Conservation (phyloP, 805 yeast genomes). For the Helenozyma baotianmanensis region DNA sequence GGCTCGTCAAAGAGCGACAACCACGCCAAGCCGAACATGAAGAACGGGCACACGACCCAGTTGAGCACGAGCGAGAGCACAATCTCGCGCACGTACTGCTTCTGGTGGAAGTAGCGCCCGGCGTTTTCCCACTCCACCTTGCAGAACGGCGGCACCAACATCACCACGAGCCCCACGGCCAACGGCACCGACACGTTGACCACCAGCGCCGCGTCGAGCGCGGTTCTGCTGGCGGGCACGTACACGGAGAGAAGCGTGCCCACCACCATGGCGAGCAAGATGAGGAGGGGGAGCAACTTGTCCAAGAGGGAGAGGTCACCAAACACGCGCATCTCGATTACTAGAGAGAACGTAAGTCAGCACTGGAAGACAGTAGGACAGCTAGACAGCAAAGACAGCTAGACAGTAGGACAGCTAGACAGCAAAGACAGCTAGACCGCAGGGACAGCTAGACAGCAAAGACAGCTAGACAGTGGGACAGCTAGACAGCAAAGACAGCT, state of each 20-base stretch:
- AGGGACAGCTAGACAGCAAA: too few relatives aligned
- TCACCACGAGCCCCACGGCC: constrained; percentile 48
- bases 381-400: too few relatives aligned
- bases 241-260: constrained; percentile 41
- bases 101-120: constrained; percentile 7
- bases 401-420: too few relatives aligned
- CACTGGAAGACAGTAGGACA: too few relatives aligned
- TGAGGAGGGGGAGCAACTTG: constrained; percentile 31
- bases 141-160: constrained; percentile 57
- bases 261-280: constrained; percentile 32
- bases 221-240: constrained; percentile 30
- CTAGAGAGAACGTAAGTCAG: too few relatives aligned
- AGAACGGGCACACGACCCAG: constrained; percentile 54
- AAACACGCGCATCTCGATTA: too few relatives aligned
- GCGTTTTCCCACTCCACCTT: constrained; percentile 50
- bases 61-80: constrained; percentile 41
- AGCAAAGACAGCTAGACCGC: too few relatives aligned
- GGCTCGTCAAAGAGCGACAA: constrained; percentile 40
- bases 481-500: too few relatives aligned
- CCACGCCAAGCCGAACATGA: constrained; percentile 58
- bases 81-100: constrained; percentile 22
- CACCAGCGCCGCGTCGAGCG: constrained; percentile 31
- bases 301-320: constrained; percentile 29
- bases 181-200: constrained; percentile 41
- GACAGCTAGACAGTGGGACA: too few relatives aligned